phyloP scores from a whole-genome alignment of 1,284 basidiomycete species.

The Ganoderma resinaceum region DNA sequence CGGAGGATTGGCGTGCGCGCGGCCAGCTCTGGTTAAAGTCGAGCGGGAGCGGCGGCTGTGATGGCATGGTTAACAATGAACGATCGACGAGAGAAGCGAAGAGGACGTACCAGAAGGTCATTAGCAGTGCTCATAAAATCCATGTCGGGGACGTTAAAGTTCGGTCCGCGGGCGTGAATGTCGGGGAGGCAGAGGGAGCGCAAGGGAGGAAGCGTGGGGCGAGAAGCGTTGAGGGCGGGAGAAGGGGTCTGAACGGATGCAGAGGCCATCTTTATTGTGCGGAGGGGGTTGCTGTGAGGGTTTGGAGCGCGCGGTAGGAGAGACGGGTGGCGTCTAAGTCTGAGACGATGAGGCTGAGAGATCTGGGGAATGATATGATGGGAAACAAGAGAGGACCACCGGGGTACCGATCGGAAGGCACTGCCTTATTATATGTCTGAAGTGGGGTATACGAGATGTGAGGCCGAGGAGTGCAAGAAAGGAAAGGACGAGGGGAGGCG shows the following conservation, averaged over 20 bases:
- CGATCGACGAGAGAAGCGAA: background rate
- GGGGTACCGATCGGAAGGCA: conserved; percentile 42
- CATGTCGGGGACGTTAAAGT: conserved; percentile 16
- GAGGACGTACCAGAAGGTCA: conserved; percentile 27
- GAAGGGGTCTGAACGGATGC: conserved; percentile 31
- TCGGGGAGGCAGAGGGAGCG: conserved; percentile 56
- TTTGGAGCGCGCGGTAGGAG: conserved; percentile 7
- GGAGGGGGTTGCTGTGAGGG: conserved; percentile 25
- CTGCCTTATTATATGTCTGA: conserved; percentile 42
- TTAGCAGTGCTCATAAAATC: conserved; percentile 28
- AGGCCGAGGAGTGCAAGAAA: conserved; percentile 32
- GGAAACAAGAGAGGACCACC: conserved; percentile 38
- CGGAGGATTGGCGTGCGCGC: conserved; percentile 42
- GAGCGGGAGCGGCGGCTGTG: conserved; percentile 23
- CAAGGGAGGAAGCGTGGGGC: conserved; percentile 65
- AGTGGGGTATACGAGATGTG: conserved; percentile 37
- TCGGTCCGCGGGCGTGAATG: conserved; percentile 36
- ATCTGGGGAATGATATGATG: conserved; percentile 16
- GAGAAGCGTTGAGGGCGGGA: conserved; percentile 34
- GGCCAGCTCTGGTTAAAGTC: conserved; percentile 26
- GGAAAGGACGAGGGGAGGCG: conserved; percentile 31
- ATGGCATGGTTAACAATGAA: background rate
- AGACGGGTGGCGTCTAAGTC: conserved; percentile 18
- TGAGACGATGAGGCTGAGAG: conserved; percentile 18
- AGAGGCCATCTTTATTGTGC: conserved; percentile 37